Conservation (phyloP, 352 stramenopile genomes). For the Phytophthora pisi region DNA sequence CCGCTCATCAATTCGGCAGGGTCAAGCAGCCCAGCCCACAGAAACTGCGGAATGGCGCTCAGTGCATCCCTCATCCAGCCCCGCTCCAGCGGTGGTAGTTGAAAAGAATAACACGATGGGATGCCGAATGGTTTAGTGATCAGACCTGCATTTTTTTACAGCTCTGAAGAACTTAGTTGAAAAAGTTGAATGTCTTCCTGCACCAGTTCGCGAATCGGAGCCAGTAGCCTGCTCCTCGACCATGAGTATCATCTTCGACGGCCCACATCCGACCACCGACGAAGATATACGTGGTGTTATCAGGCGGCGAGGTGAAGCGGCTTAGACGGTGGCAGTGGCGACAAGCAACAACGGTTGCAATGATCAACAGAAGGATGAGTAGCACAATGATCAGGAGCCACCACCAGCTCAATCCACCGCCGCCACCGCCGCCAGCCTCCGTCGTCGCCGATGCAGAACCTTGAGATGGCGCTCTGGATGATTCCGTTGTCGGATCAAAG, state of each 20-base stretch:
- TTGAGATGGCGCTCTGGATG: slow-evolving; percentile 10
- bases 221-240: slow-evolving; percentile 27
- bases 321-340: slow-evolving; percentile 30
- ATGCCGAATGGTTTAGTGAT: no score
- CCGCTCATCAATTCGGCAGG: no score
- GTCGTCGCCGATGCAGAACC: slow-evolving; percentile 29
- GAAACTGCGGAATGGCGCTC: no score
- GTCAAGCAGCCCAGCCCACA: no score
- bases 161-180: slow-evolving; percentile 11
- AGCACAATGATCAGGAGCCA: slow-evolving; percentile 29
- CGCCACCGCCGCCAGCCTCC: not conserved
- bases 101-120: no score
- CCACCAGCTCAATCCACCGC: slow-evolving; percentile 23
- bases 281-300: slow-evolving; percentile 37
- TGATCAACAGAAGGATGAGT: slow-evolving; percentile 25
- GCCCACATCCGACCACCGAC: slow-evolving; percentile 36
- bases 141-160: no score
- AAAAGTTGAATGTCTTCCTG: slow-evolving; percentile 36
- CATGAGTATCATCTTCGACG: slow-evolving; percentile 24
- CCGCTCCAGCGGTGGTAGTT: no score
- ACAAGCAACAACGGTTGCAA: slow-evolving; percentile 29
- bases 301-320: slow-evolving; percentile 19
- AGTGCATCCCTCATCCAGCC: no score
- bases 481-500: slow-evolving; percentile 11
- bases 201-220: slow-evolving; percentile 35